Percentiles rank a stretch among this genome's conserved stretches.
Evolutionary conservation across 192 early-diverging fungal species (phyloP).

Genomic region (Gamsiella multidivaricata): DNA sequence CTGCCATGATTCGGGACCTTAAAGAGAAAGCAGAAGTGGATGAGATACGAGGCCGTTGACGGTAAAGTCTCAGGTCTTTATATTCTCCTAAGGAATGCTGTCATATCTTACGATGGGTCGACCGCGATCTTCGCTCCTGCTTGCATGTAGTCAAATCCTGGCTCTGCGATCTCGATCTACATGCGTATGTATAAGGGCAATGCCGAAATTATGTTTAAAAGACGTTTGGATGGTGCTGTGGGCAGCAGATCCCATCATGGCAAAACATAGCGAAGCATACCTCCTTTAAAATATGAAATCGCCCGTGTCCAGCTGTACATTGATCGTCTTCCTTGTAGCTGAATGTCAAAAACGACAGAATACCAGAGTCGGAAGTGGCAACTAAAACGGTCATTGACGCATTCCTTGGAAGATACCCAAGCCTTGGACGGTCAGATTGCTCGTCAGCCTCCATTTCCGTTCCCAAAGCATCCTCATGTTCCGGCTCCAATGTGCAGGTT

Average conservation of each 20-base stretch:
- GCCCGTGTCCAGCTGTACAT: conserved; percentile 17
- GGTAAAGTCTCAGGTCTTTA: no score
- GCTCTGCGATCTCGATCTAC: conserved; percentile 29
- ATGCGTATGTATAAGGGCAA: no score
- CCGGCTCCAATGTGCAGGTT: conserved; percentile 32
- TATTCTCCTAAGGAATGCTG: no score
- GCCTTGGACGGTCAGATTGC: neutral
- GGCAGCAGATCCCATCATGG: no score
- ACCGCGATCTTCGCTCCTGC: conserved; percentile 32
- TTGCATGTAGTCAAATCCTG: conserved; percentile 26
- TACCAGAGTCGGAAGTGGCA: conserved; percentile 50
- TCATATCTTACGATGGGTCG: conserved; percentile 45
- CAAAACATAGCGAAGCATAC: no score
- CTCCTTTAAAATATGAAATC: conserved; percentile 39
- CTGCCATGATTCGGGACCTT: conserved; percentile 25
- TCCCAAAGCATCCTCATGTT: neutral
- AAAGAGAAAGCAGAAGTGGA: neutral
- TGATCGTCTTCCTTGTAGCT: conserved; percentile 79
- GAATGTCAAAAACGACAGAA: conserved; percentile 65
- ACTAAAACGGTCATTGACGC: conserved; percentile 26
- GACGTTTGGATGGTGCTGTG: no score
- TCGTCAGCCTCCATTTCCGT: neutral
- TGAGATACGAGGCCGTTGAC: no score
- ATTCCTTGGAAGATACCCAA: conserved; percentile 28
- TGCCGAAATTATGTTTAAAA: no score